Percentiles rank a stretch among this genome's conserved stretches.
These are phyloP conservation scores for Cytospora leucostoma DNA, from an alignment of 2,329 filamentous ascomycete genomes.

Conservation along the genomic window DNA sequence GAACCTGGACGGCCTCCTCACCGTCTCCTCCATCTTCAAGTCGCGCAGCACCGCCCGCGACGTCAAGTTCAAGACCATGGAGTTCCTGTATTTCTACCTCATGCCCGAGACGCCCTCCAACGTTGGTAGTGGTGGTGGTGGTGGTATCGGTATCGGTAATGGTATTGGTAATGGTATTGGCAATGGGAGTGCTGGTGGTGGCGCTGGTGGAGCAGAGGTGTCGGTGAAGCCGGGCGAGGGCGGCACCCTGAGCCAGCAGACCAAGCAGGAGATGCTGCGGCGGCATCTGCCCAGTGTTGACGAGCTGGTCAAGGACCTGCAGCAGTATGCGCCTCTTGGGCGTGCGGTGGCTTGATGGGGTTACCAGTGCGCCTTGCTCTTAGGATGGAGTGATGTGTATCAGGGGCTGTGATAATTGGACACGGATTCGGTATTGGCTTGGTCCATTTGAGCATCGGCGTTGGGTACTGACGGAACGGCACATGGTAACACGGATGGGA, in stretches of 20 bases:
- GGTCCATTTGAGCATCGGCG: not conserved
- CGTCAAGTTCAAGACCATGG: conserved; percentile 93
- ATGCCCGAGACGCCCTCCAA: conserved; percentile 80
- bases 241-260: conserved; percentile 67
- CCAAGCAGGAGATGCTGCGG: conserved; percentile 79
- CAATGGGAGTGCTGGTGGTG: not conserved
- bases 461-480: not conserved
- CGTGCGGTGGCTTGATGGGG: conserved; percentile 51
- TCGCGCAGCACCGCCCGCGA: conserved; percentile 80
- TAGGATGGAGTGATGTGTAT: not conserved
- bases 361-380: not conserved
- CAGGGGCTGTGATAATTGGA: not conserved
- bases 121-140: conserved; percentile 49
- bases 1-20: conserved; percentile 84
- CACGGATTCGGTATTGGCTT: not conserved
- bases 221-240: conserved; percentile 38
- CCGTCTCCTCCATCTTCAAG: conserved; percentile 91
- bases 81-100: conserved; percentile 98
- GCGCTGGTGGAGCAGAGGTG: conserved; percentile 42
- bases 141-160: conserved; percentile 55
- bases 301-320: conserved; percentile 80
- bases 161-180: not conserved
- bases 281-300: conserved; percentile 80
- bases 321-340: conserved; percentile 75
- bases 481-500: not conserved